These are phyloP conservation scores for Saururus chinensis DNA, from an alignment of 164 flowering plant genomes.

Conservation along the genomic window DNA sequence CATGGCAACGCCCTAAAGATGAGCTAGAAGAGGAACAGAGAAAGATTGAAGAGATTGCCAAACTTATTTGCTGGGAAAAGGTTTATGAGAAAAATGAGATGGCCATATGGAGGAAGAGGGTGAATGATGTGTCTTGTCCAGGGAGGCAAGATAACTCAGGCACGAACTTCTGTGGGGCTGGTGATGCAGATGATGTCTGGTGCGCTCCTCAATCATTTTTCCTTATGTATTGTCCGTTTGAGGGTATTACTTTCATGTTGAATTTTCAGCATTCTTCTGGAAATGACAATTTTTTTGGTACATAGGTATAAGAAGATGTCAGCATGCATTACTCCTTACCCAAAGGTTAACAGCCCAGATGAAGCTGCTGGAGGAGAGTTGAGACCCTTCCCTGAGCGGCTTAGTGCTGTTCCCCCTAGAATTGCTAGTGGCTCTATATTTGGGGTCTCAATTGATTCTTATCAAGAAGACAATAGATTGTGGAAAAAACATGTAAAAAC, in stretches of 20 bases:
- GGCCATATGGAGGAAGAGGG: constrained; percentile 71
- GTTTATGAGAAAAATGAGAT: constrained; percentile 52
- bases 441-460: constrained; percentile 65
- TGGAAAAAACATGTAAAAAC: constrained; percentile 86
- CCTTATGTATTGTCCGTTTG: background rate
- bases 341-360: constrained; percentile 34
- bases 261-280: background rate
- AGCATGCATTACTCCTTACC: constrained; percentile 61
- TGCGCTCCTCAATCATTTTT: constrained; percentile 7
- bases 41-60: constrained; percentile 63
- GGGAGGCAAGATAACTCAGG: constrained; percentile 28
- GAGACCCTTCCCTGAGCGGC: constrained; percentile 68
- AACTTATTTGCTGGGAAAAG: constrained; percentile 77
- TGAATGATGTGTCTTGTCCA: constrained; percentile 47
- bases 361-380: constrained; percentile 55
- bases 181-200: constrained; percentile 60
- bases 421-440: constrained; percentile 64
- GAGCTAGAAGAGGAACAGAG: constrained; percentile 67
- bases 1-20: constrained; percentile 80
- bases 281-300: background rate
- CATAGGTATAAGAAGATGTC: constrained; percentile 90
- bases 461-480: constrained; percentile 49
- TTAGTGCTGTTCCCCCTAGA: constrained; percentile 74
- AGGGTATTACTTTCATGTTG: background rate
- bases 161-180: constrained; percentile 37